Evolutionary conservation across 495 filamentous ascomycete genomes (phyloP), one percentile per base, ranked within the genome.

Genomic region (Talaromyces thailandensis): DNA sequence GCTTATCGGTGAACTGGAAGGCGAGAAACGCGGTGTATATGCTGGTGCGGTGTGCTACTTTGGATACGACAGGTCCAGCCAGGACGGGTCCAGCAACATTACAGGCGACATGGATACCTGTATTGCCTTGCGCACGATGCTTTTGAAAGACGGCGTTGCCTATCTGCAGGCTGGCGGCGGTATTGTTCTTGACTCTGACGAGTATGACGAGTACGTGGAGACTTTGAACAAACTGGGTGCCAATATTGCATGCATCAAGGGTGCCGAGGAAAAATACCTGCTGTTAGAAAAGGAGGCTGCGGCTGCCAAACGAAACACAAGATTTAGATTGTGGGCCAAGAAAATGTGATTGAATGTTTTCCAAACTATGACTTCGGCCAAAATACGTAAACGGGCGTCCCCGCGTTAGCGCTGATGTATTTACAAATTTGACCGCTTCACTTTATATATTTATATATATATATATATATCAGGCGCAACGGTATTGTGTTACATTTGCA

Each of bases 111-210:
- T 98, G 94, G 94, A 98, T 72, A 97, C 93, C 3, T 97, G 93
- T 72, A 98, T 98, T 75, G 94, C 94, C 16, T 78, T 98, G 63
- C 83, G 94, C 48, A 98, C 94, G 8, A 98, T 98, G 94, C 65
- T 96, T 70, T 81, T 94, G 45, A 98, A 98, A 77, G 88, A 96
- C 62, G 89, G 88, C 0, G 79, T 93, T 35, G 93, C 92, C 23
- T 98, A 96, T 74, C 81, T 98, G 43, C 95, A 98, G 71, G 94
- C 94, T 37, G 91, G 91, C n/a, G 94, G 94, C 40, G 94, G 94
- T n/a, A 98, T 98, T 67, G 94, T 98, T 24, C 96, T 94, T 72
- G 94, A 98, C 72, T 93, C 88, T n/a, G 94, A 96, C 70, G 86
- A 86, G 45, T 91, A 93, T 67, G 94, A 98, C 62, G 94, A 98